Conservation (phyloP, 139 green algal species). For the Chlamydomonas schloesseri region DNA sequence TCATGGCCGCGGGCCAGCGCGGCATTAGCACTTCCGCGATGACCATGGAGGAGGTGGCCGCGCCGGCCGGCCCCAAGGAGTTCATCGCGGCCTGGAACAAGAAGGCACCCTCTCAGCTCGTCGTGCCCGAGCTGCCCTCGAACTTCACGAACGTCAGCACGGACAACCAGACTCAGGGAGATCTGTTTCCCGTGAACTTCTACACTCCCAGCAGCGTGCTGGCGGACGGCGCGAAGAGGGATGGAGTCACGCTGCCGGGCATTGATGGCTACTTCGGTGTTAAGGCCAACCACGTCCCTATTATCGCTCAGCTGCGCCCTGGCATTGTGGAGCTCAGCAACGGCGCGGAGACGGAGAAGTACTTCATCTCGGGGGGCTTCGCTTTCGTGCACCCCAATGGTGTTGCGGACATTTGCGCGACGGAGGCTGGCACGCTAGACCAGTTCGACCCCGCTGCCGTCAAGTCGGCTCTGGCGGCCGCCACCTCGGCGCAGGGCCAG, state of each 20-base stretch:
- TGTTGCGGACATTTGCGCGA: constrained; percentile 67
- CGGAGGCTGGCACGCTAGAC: constrained; percentile 67
- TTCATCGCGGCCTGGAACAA: constrained; percentile 65
- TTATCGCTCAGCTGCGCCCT: constrained; percentile 71
- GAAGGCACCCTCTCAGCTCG: constrained; percentile 59
- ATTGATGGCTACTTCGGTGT: constrained; percentile 72
- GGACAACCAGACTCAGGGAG: constrained; percentile 53
- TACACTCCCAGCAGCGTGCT: constrained; percentile 68
- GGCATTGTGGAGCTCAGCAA: constrained; percentile 67
- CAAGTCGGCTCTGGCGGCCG: constrained; percentile 60
- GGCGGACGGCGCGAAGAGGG: constrained; percentile 55
- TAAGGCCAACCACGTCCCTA: constrained; percentile 74
- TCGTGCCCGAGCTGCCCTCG: constrained; percentile 57
- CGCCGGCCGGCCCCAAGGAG: constrained; percentile 62
- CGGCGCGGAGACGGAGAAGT: constrained; percentile 68
- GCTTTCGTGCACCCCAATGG: constrained; percentile 73
- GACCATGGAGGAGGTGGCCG: constrained; percentile 52
- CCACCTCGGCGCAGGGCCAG: constrained; percentile 39
- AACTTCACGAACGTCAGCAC: constrained; percentile 55
- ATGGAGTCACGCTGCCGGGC: constrained; percentile 69
- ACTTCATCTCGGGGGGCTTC: constrained; percentile 72
- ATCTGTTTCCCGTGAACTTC: constrained; percentile 73
- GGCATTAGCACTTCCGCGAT: constrained; percentile 19
- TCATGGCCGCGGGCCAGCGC: constrained; percentile 40
- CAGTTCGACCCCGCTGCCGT: constrained; percentile 66